A percentile compares a stretch with the other conserved stretches of the same genome.
Evolutionary conservation across 176 grass and related monocot genomes (phyloP).

Genomic region (Oropetium thomaeum): DNA sequence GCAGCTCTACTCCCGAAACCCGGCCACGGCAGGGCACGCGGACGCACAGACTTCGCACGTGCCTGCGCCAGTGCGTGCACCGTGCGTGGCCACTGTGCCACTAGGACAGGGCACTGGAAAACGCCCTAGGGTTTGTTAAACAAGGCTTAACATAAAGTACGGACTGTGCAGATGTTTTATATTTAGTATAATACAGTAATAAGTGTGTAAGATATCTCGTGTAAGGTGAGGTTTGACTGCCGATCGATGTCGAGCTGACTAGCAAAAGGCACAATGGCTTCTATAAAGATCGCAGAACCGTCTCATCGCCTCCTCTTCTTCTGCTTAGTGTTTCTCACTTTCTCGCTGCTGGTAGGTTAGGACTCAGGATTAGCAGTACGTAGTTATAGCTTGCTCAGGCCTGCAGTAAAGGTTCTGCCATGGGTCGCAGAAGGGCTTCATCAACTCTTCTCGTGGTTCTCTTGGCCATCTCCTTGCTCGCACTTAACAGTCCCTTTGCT

Average conservation of each 20-base stretch:
- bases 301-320: background rate
- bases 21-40: conserved; percentile 27
- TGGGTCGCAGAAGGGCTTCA: conserved; percentile 18
- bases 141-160: conserved; percentile 1
- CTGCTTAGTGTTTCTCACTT: background rate
- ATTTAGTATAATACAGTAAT: background rate
- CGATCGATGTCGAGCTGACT: conserved; percentile 22
- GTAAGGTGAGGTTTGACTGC: conserved; percentile 29
- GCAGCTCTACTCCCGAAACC: conserved; percentile 39
- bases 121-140: conserved; percentile 39
- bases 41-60: conserved; percentile 22
- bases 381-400: background rate
- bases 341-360: background rate
- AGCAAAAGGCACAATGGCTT: background rate
- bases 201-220: conserved; percentile 34
- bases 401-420: background rate
- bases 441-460: background rate
- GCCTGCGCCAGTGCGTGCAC: conserved; percentile 19
- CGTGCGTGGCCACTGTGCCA: conserved; percentile 22
- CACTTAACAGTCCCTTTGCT: conserved; percentile 3
- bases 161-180: conserved; percentile 35
- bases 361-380: background rate
- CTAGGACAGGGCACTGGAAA: background rate
- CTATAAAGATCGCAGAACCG: conserved; percentile 16
- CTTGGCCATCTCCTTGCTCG: conserved; percentile 28